Evolutionary conservation across 805 yeast species (phyloP), one percentile per base, ranked within the genome.

Genomic region (Scheffersomyces amazonensis): DNA sequence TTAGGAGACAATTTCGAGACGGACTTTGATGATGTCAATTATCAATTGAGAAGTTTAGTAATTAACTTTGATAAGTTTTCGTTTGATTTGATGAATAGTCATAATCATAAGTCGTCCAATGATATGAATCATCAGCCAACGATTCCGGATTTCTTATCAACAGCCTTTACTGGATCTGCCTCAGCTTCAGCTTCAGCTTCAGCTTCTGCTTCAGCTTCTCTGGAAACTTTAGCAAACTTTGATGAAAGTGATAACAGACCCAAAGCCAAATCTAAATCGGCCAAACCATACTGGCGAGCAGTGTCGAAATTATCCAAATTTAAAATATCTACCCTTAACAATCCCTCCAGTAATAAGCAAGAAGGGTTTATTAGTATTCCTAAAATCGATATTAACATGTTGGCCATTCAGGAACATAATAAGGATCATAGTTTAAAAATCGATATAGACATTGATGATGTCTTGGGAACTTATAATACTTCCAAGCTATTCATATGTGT

Each of bases 401-500:
- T 29, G 12, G 48, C 55, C 5, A 25, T 34, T 7, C 37, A 29
- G 9, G 21, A 28, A 12, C 31, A 41, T 5, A 31, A 31, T 11
- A 41, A 35, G 12, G 42, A 46, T 16, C 39, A 39, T 18, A 37
- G 28, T 17, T 39, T 56, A 12, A 45, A 47, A 21, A 35, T 55
- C 11, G 46, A 39, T 12, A 22, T 42, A 3, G 32, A 37, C 11
- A 16, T 52, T 3, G 52, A 51, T 6, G 44, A 52, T 10, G 9
- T 67, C 1, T 39, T 30, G 7, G 48, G 52, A 5, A 32, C 35
- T 12, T 45, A 57, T 21, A 69, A 66, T 41, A 49, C 54, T n/a
- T 60, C 53, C 36, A 60, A 62, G 35, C 22, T 60, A 12, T 63
- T 64, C 40, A 53, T 57, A 1, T 31, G 62, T 0, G 37, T 69